A percentile compares a stretch with the other conserved stretches of the same genome.
Evolutionary conservation across 345 rosid genomes (phyloP).

Genomic region (Orychophragmus violaceus): DNA sequence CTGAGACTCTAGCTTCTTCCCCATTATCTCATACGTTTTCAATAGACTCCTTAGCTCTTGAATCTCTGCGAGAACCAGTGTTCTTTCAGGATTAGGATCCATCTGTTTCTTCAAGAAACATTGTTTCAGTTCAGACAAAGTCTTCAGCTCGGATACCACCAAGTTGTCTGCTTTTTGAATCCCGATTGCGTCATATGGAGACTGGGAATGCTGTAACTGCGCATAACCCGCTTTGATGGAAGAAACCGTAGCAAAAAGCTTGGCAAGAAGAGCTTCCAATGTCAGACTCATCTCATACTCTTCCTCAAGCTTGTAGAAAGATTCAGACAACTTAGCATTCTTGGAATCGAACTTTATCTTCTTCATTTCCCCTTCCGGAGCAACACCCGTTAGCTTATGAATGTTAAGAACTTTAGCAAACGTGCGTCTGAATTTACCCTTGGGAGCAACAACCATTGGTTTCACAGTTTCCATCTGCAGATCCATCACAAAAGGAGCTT

Average conservation of each 20-base stretch:
- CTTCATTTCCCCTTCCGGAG: constrained; percentile 45
- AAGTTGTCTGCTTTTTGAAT: constrained; percentile 65
- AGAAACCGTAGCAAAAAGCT: constrained; percentile 68
- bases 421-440: constrained; percentile 58
- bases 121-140: constrained; percentile 75
- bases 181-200: constrained; percentile 77
- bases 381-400: constrained; percentile 49
- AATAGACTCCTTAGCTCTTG: constrained; percentile 64
- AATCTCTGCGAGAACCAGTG: constrained; percentile 59
- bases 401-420: constrained; percentile 70
- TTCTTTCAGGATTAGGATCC: constrained; percentile 52
- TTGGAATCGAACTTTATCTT: constrained; percentile 30
- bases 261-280: constrained; percentile 63
- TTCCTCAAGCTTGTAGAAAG: constrained; percentile 45
- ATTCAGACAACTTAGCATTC: constrained; percentile 28
- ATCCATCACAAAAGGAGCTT: constrained; percentile 10
- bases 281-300: constrained; percentile 37
- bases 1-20: constrained; percentile 73
- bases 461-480: constrained; percentile 73
- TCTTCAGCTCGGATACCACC: constrained; percentile 59
- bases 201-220: constrained; percentile 70
- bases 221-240: constrained; percentile 74
- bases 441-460: constrained; percentile 50
- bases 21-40: constrained; percentile 58
- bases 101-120: constrained; percentile 65